Evolutionary conservation across 345 rosid species (phyloP).

Genomic region (Capsella bursapastoris): DNA sequence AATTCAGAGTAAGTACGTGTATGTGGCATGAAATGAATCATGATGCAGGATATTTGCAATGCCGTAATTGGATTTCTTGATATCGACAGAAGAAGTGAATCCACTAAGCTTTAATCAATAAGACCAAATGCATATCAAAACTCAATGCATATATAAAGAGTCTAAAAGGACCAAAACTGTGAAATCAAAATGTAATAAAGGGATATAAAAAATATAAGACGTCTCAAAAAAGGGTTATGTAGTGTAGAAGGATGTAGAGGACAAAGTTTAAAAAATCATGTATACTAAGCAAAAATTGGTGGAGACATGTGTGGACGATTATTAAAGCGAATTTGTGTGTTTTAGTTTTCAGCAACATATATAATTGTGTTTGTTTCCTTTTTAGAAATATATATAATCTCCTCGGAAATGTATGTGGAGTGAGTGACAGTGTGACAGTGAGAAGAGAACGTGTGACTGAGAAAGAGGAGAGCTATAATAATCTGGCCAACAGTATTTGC

Average conservation of each 20-base stretch:
- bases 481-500: no score
- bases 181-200: not conserved
- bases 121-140: not conserved
- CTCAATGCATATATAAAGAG: not conserved
- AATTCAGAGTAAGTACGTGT: not conserved
- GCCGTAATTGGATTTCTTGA: not conserved
- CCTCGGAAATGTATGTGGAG: conserved; percentile 27
- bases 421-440: conserved; percentile 7
- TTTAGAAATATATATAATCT: not conserved
- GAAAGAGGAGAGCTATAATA: not conserved
- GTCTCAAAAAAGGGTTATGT: not conserved
- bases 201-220: not conserved
- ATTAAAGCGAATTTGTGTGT: not conserved
- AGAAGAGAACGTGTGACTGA: conserved; percentile 23
- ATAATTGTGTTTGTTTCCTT: not conserved
- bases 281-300: not conserved
- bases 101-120: not conserved
- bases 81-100: not conserved
- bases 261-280: not conserved
- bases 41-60: not conserved
- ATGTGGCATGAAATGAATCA: not conserved
- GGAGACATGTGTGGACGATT: conserved; percentile 38
- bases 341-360: not conserved
- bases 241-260: not conserved
- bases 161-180: not conserved